phyloP scores from a whole-genome alignment of 768 basidiomycete genomes.

The Trichaptum fuscoviolaceum region DNA sequence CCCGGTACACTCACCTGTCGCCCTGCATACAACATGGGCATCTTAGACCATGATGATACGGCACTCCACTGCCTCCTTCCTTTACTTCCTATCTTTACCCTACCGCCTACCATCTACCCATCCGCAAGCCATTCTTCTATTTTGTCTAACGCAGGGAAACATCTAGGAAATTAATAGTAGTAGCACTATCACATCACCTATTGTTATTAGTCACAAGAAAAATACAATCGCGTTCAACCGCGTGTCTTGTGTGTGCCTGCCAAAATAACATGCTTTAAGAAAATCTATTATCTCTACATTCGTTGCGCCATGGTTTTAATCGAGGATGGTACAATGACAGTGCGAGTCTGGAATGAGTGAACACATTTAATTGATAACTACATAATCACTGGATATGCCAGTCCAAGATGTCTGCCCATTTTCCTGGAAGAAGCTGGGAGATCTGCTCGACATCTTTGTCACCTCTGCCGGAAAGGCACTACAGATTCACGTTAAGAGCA shows the following conservation, averaged over 20 bases:
- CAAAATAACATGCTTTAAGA: neutral
- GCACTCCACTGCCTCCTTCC: slow-evolving; percentile 13
- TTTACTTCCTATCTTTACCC: slow-evolving; percentile 17
- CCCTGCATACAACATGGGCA: slow-evolving; percentile 23
- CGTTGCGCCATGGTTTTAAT: no score
- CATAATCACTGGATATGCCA: slow-evolving; percentile 60
- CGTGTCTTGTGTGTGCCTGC: slow-evolving; percentile 20
- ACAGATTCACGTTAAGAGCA: neutral
- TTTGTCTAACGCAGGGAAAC: slow-evolving; percentile 11
- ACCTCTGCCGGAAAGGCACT: slow-evolving; percentile 94
- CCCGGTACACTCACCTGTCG: slow-evolving; percentile 36
- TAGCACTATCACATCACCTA: slow-evolving; percentile 26
- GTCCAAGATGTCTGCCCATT: slow-evolving; percentile 91
- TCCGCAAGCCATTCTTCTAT: slow-evolving; percentile 7
- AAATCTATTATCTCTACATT: neutral
- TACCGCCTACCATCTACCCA: no score
- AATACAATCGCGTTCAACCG: slow-evolving; percentile 74
- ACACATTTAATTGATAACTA: neutral
- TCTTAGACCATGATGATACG: slow-evolving; percentile 5
- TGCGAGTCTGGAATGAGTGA: neutral
- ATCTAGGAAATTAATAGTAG: slow-evolving; percentile 17
- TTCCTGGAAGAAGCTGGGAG: slow-evolving; percentile 82
- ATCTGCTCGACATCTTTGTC: slow-evolving; percentile 99
- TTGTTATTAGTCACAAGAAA: slow-evolving; percentile 35
- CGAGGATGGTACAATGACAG: neutral